Evolutionary conservation across 2,329 filamentous ascomycete genomes (phyloP).

Genomic region (Trichoderma oligosporum): DNA sequence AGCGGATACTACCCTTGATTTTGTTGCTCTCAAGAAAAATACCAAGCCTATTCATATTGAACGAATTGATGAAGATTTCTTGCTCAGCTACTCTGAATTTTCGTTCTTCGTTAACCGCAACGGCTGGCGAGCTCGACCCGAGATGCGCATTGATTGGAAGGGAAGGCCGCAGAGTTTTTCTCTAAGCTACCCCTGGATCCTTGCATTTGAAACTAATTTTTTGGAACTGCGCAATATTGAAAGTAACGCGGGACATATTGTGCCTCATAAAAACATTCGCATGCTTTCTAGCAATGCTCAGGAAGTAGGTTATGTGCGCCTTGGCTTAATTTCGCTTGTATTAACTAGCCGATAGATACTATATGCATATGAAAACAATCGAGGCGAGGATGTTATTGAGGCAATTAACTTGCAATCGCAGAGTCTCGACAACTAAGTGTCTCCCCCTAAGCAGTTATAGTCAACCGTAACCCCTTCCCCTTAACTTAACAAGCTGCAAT

Average conservation of each 20-base stretch:
- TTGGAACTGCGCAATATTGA: conserved; percentile 96
- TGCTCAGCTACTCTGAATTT: conserved; percentile 97
- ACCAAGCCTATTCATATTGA: conserved; percentile 96
- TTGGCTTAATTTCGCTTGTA: background rate
- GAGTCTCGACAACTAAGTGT: too few relatives aligned
- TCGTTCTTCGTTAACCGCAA: conserved; percentile 99
- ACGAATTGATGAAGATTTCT: conserved; percentile 91
- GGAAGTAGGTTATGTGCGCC: conserved; percentile 70
- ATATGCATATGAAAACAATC: conserved; percentile 95
- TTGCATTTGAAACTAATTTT: conserved; percentile 96
- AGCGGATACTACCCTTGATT: conserved; percentile 95
- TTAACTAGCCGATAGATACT: conserved; percentile 64
- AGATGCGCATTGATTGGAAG: conserved; percentile 98
- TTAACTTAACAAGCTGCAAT: too few relatives aligned
- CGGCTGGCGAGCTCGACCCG: conserved; percentile 90
- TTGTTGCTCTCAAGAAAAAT: conserved; percentile 88
- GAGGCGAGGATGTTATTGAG: conserved; percentile 87
- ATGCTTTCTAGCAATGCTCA: conserved; percentile 97
- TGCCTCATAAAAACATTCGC: conserved; percentile 92
- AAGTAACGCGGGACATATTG: conserved; percentile 89
- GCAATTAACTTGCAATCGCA: conserved; percentile 98
- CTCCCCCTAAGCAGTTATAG: too few relatives aligned
- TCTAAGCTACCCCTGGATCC: conserved; percentile 91
- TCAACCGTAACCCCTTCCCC: too few relatives aligned
- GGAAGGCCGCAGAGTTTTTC: conserved; percentile 89